A percentile compares a stretch with the other conserved stretches of the same genome.
phyloP scores from a whole-genome alignment of 345 rosid genomes.

The Chamaenerion angustifolium region DNA sequence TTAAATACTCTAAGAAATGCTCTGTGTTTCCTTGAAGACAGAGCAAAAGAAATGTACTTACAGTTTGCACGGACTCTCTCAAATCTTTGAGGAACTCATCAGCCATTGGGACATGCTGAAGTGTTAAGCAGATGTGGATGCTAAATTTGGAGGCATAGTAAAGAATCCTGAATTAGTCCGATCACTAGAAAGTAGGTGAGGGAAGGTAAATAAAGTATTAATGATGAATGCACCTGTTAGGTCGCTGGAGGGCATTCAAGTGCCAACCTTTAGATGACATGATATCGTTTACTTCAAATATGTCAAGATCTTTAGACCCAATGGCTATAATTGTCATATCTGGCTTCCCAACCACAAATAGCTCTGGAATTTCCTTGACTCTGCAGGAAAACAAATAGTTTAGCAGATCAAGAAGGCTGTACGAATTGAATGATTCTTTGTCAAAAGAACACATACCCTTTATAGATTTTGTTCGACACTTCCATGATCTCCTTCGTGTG shows the following conservation, averaged over 20 bases:
- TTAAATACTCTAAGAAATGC: too few species aligned
- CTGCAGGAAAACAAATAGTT: slow-evolving; percentile 22
- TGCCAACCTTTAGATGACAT: slow-evolving; percentile 93
- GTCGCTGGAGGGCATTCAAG: slow-evolving; percentile 84
- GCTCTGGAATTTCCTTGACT: slow-evolving; percentile 52
- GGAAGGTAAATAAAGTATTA: background rate
- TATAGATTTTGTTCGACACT: slow-evolving; percentile 49
- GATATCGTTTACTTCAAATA: slow-evolving; percentile 84
- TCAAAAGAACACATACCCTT: slow-evolving; percentile 33
- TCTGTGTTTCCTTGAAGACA: too few species aligned
- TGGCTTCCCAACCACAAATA: slow-evolving; percentile 70
- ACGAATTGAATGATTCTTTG: background rate
- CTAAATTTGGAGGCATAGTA: slow-evolving; percentile 26
- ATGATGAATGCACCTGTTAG: slow-evolving; percentile 44
- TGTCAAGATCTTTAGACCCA: slow-evolving; percentile 58
- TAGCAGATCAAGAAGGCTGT: background rate
- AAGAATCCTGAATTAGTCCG: slow-evolving; percentile 1
- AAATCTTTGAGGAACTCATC: slow-evolving; percentile 58
- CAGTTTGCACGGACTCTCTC: slow-evolving; percentile 58
- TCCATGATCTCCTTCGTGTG: slow-evolving; percentile 71
- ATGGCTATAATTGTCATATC: slow-evolving; percentile 84
- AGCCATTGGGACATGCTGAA: slow-evolving; percentile 58
- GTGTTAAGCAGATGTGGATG: slow-evolving; percentile 76
- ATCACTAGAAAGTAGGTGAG: background rate
- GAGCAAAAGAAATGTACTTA: slow-evolving; percentile 19